These are phyloP conservation scores for Entrophospora sp. DNA, from an alignment of 192 early-diverging fungal genomes.

Conservation along the genomic window DNA sequence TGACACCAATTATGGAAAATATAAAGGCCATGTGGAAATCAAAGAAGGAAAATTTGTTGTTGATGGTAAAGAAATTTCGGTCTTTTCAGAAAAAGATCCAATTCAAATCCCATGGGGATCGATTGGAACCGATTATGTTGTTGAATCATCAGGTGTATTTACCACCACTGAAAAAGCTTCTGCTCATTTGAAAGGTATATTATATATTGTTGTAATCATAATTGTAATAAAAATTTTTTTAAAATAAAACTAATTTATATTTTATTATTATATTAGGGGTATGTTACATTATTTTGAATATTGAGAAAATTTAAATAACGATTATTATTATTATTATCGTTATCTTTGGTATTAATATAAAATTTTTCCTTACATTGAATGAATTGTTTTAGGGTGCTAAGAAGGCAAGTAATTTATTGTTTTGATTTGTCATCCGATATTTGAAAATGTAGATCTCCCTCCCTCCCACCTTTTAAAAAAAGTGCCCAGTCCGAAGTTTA, in stretches of 20 bases:
- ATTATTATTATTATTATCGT: no score
- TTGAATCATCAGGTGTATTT: conserved; percentile 99
- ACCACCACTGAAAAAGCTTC: conserved; percentile 81
- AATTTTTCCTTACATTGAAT: no score
- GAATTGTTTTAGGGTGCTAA: no score
- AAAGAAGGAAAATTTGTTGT: conserved; percentile 84
- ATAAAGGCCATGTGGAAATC: conserved; percentile 58
- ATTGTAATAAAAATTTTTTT: neutral
- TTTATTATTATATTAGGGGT: neutral
- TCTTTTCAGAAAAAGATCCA: conserved; percentile 72
- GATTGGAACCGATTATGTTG: conserved; percentile 78
- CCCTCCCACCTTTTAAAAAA: no score
- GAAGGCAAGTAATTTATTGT: no score
- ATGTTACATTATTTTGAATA: no score
- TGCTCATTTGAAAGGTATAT: conserved; percentile 82
- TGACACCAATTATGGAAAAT: conserved; percentile 98
- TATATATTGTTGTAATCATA: conserved; percentile 13
- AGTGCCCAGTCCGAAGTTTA: no score
- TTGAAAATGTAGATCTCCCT: no score
- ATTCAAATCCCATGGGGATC: conserved; percentile 82
- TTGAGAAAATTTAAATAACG: no score
- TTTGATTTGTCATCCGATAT: no score
- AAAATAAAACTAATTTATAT: neutral
- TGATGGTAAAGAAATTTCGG: conserved; percentile 72
- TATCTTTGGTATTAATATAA: no score